Percentiles rank a stretch among this genome's conserved stretches.
Evolutionary conservation across 1,284 basidiomycete genomes (phyloP).

Genomic region (Moniliophthora roreri): DNA sequence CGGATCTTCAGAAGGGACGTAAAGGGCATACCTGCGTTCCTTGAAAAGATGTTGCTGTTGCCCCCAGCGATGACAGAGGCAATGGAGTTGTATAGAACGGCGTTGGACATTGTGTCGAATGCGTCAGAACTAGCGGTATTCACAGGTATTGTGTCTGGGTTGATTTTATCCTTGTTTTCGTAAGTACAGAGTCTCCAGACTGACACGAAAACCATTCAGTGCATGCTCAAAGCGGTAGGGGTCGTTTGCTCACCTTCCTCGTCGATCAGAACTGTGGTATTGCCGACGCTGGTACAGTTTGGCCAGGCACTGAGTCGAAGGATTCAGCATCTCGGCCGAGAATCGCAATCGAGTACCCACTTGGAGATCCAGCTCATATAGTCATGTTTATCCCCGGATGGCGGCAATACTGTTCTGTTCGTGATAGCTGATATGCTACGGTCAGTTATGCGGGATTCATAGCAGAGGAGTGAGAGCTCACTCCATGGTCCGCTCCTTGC

Average conservation of each 20-base stretch:
- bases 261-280: slow-evolving; percentile 1
- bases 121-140: slow-evolving; percentile 46
- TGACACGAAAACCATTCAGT: neutral
- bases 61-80: slow-evolving; percentile 45
- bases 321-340: neutral
- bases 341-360: slow-evolving; percentile 27
- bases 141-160: slow-evolving; percentile 61
- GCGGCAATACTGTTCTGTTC: slow-evolving; percentile 37
- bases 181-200: neutral
- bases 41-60: slow-evolving; percentile 26
- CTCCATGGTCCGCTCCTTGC: slow-evolving; percentile 55
- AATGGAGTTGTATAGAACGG: slow-evolving; percentile 61
- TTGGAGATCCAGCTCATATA: slow-evolving; percentile 60
- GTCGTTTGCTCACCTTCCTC: neutral
- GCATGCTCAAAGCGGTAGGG: neutral
- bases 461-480: slow-evolving; percentile 26
- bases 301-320: slow-evolving; percentile 6
- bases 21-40: slow-evolving; percentile 31
- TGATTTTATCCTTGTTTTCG: slow-evolving; percentile 23
- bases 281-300: slow-evolving; percentile 9
- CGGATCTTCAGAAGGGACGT: neutral
- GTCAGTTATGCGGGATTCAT: neutral
- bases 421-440: slow-evolving; percentile 35
- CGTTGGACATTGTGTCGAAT: slow-evolving; percentile 55
- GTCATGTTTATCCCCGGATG: slow-evolving; percentile 45